Evolutionary conservation across 176 grass and related monocot species (phyloP).

Genomic region (Pontederia crassipes): DNA sequence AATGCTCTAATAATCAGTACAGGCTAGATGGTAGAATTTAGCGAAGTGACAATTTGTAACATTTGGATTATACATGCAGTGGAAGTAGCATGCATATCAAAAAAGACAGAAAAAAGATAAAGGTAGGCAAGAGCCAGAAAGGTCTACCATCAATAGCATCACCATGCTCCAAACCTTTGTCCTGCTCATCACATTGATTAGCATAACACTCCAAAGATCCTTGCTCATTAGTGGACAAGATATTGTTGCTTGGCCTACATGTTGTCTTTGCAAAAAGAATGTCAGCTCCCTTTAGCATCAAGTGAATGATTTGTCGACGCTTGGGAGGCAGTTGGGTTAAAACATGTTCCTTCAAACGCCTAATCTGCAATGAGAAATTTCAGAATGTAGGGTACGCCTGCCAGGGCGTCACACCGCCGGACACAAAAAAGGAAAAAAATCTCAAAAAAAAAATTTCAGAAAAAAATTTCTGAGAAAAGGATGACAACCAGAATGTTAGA

Average conservation of each 20-base stretch:
- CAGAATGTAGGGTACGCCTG: background rate
- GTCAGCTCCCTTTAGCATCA: constrained; percentile 64
- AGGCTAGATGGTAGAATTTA: no score
- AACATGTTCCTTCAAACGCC: constrained; percentile 87
- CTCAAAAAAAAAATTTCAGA: background rate
- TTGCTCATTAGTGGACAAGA: constrained; percentile 6
- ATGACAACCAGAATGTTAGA: no score
- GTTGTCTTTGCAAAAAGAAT: constrained; percentile 31
- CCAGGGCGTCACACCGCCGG: background rate
- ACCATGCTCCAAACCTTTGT: no score
- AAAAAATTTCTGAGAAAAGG: no score
- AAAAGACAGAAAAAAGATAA: no score
- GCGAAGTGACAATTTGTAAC: no score
- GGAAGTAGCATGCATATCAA: no score
- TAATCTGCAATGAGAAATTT: constrained; percentile 43
- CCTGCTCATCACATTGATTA: background rate
- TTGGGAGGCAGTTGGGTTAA: constrained; percentile 78
- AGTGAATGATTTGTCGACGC: constrained; percentile 70
- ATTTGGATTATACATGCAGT: no score
- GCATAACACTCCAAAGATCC: background rate
- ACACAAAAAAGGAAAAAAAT: background rate
- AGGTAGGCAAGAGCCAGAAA: no score
- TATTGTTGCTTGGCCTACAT: constrained; percentile 20
- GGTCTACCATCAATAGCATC: no score
- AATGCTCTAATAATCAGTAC: no score